A percentile compares a stretch with the other conserved stretches of the same genome.
Evolutionary conservation across 306 rosid genomes (phyloP).

Genomic region (Quillaja saponaria): DNA sequence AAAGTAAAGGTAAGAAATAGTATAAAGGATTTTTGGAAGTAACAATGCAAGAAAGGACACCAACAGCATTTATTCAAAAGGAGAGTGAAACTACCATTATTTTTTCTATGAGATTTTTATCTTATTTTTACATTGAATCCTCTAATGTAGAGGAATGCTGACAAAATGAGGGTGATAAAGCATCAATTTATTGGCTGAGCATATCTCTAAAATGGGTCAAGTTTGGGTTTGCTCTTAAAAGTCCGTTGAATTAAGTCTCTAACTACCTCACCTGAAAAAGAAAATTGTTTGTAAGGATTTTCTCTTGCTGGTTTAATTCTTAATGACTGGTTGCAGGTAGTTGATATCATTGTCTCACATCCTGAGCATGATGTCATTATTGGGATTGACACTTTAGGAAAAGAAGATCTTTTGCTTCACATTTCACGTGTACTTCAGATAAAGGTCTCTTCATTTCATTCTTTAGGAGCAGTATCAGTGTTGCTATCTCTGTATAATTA

Average conservation of each 20-base stretch:
- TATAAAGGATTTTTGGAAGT: neutral
- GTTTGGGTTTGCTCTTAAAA: neutral
- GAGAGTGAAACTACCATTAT: no score
- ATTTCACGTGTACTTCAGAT: slow-evolving; percentile 52
- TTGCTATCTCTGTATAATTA: slow-evolving; percentile 4
- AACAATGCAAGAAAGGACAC: neutral
- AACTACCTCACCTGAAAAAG: neutral
- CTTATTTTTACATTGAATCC: no score
- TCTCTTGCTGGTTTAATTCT: no score
- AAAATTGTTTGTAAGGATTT: no score
- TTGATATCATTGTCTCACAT: slow-evolving; percentile 61
- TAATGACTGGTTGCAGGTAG: slow-evolving; percentile 45
- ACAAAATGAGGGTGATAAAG: neutral
- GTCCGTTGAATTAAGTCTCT: neutral
- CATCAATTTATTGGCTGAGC: neutral
- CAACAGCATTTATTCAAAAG: neutral
- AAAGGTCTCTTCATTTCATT: slow-evolving; percentile 50
- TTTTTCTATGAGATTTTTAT: neutral
- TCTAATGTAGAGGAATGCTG: no score
- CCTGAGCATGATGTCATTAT: slow-evolving; percentile 70
- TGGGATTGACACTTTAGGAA: slow-evolving; percentile 65
- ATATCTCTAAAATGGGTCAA: neutral
- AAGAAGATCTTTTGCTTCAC: slow-evolving; percentile 69
- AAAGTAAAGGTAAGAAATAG: no score
- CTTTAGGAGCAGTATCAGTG: neutral